Percentiles rank a stretch among this genome's conserved stretches.
phyloP scores from a whole-genome alignment of 768 basidiomycete genomes.

The Mycena capillaripes region DNA sequence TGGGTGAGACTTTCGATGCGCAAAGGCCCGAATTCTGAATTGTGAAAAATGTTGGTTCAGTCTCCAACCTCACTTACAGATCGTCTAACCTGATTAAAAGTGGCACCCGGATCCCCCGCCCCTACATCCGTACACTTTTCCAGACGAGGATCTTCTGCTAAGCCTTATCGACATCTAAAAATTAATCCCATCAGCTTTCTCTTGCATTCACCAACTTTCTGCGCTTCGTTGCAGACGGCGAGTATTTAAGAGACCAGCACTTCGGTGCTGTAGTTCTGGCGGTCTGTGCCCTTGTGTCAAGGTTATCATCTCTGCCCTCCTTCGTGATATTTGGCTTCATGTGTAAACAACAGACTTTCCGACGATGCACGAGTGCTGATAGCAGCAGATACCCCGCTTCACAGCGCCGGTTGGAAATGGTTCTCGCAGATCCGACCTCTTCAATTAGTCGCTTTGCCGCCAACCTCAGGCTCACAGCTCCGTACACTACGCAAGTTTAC shows the following conservation, averaged over 20 bases:
- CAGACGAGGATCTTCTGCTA: slow-evolving; percentile 56
- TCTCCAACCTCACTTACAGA: neutral
- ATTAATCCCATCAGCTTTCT: slow-evolving; percentile 68
- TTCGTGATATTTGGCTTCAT: neutral
- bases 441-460: slow-evolving; percentile 57
- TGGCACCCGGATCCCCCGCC: neutral
- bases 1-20: slow-evolving; percentile 2
- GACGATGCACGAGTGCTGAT: slow-evolving; percentile 59
- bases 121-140: slow-evolving; percentile 60
- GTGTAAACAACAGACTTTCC: slow-evolving; percentile 58
- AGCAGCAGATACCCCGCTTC: slow-evolving; percentile 50
- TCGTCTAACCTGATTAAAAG: neutral
- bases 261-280: slow-evolving; percentile 74
- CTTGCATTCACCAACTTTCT: slow-evolving; percentile 77
- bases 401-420: slow-evolving; percentile 72
- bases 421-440: slow-evolving; percentile 75
- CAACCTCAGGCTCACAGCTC: neutral
- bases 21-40: slow-evolving; percentile 38
- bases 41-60: neutral
- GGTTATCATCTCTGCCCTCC: neutral
- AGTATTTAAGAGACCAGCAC: slow-evolving; percentile 59
- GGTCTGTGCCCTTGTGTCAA: slow-evolving; percentile 71
- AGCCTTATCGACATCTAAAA: slow-evolving; percentile 57
- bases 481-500: neutral
- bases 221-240: slow-evolving; percentile 53